Percentiles rank a stretch among this genome's conserved stretches.
phyloP scores from a whole-genome alignment of 2,329 filamentous ascomycete genomes.

The Fusarium burgessii region DNA sequence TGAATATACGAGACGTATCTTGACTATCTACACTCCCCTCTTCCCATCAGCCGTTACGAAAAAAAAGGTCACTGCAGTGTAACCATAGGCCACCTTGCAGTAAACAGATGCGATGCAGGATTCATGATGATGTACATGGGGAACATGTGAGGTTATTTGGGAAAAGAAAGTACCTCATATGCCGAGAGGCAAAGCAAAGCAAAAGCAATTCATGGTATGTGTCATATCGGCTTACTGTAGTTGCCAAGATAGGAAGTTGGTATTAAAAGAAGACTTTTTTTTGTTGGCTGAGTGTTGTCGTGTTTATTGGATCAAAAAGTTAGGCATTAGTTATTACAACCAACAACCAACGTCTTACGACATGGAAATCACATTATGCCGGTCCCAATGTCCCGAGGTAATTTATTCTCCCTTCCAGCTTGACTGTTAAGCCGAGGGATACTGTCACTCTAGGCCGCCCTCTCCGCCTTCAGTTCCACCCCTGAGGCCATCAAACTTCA shows the following conservation, averaged over 20 bases:
- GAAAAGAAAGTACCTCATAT: background rate
- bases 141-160: conserved; percentile 11
- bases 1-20: background rate
- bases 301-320: background rate
- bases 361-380: background rate
- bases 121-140: conserved; percentile 29
- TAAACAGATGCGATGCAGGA: background rate
- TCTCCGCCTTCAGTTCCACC: background rate
- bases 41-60: background rate
- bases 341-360: conserved; percentile 4
- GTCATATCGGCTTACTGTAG: background rate
- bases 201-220: background rate
- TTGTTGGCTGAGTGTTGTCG: background rate
- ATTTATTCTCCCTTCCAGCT: too few species aligned
- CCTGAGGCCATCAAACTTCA: background rate
- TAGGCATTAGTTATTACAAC: background rate
- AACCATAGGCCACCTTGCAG: conserved; percentile 26
- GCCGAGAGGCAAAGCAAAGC: conserved; percentile 1
- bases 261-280: background rate
- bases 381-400: background rate
- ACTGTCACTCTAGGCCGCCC: background rate
- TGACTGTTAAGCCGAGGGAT: background rate
- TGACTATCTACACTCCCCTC: conserved; percentile 29
- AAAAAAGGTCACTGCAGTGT: conserved; percentile 32
- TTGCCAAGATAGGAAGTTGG: background rate